Conservation (phyloP, 2,329 filamentous ascomycete genomes). For the Pseudocercospora fijiensis region DNA sequence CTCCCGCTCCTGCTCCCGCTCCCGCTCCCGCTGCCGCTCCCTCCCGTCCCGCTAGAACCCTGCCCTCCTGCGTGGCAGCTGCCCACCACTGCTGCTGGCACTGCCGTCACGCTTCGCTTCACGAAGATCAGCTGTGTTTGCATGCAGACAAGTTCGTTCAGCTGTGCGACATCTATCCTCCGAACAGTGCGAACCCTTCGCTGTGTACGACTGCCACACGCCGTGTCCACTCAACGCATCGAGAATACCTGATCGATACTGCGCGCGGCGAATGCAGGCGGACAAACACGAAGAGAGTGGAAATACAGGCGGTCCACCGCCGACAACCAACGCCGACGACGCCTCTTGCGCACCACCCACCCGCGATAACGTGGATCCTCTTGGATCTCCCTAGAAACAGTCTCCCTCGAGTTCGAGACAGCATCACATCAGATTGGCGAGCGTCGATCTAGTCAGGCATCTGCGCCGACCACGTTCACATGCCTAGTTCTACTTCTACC, state of each 20-base stretch:
- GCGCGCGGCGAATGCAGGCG: background rate
- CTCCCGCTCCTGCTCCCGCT: too few relatives aligned
- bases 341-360: background rate
- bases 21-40: background rate
- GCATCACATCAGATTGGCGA: background rate
- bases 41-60: background rate
- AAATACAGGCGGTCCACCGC: too few relatives aligned
- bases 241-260: background rate
- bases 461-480: constrained; percentile 13
- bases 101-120: background rate
- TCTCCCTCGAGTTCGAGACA: background rate
- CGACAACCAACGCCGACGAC: background rate
- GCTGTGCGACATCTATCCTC: background rate
- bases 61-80: background rate
- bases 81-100: too few relatives aligned
- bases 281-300: background rate
- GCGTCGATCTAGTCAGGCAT: background rate
- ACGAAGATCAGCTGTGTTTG: too few relatives aligned
- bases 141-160: background rate
- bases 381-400: background rate
- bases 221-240: background rate
- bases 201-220: background rate
- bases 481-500: constrained; percentile 7
- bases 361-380: background rate
- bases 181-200: background rate